Base-by-base conservation (phyloP, 257 asterid species). In the Agastache rugosa region DNA sequence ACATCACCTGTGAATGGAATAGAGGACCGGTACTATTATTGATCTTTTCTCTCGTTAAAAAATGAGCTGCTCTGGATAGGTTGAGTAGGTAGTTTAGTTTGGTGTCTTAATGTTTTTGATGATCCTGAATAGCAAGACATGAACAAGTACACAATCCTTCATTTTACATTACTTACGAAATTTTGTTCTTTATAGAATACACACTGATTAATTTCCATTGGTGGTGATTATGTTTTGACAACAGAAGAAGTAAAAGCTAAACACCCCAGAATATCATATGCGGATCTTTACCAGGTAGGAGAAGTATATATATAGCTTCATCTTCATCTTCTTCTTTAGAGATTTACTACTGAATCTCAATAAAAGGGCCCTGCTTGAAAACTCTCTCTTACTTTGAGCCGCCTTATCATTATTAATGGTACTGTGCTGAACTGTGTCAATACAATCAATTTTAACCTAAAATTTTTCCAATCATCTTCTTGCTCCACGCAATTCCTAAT, bases 271-370 rank as follows among this genome's bases (percentile, higher is more conserved):
- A 80, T 93, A 39, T 77, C 96, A 16, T 91, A 93, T 75, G 97
- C 97, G 67, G 98, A 93, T 76, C 90, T 91, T 82, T 91, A 90
- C 84, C 98, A 91, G 96, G 98, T 91, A 77, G 76, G 41, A 35
- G 41, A 75, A 45, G 50, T 45, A 9, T 48, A 67, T 44, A 47
- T 47, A 47, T 16, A 4, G 31, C 4, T 14, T 70, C 29, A 31
- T 64, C 27, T 35, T 53, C 14, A 25, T 25, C n/a, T 62, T 31
- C 53, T 22, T 58, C 22, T 42, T 23, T 37, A 22, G 47, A 64
- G 19, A 31, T 31, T 31, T 31, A 31, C 35, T 3, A 31, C 35
- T 31, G 35, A 31, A 31, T 31, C 1, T 31, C 35, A n/a, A n/a
- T n/a, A n/a, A n/a, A n/a, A n/a, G n/a, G n/a, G n/a, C n/a, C n/a